A percentile compares a stretch with the other conserved stretches of the same genome.
Evolutionary conservation across 805 yeast species (phyloP).

Genomic region (Komagataella ulmi): DNA sequence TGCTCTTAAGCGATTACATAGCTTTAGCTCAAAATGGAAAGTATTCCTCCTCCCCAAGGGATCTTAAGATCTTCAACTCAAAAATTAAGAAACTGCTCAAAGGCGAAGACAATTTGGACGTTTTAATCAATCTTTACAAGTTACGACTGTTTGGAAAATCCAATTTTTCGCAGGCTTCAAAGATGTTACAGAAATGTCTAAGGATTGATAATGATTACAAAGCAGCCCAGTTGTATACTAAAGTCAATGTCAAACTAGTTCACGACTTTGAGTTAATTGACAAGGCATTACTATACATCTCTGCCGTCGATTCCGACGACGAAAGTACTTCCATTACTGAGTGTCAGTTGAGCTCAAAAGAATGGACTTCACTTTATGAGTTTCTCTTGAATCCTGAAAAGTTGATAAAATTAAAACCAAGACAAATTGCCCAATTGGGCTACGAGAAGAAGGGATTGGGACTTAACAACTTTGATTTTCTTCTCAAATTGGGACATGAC

Average conservation of each 20-base stretch:
- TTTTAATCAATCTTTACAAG: slow-evolving; percentile 13
- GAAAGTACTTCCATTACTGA: slow-evolving; percentile 8
- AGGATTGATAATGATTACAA: slow-evolving; percentile 64
- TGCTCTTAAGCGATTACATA: slow-evolving; percentile 11
- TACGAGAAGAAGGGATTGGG: slow-evolving; percentile 4
- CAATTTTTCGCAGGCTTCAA: slow-evolving; percentile 5
- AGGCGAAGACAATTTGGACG: slow-evolving; percentile 9
- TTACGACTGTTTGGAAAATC: slow-evolving; percentile 14
- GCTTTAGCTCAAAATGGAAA: slow-evolving; percentile 6
- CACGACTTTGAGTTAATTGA: slow-evolving; percentile 25
- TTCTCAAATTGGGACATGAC: slow-evolving; percentile 8
- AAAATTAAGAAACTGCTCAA: slow-evolving; percentile 4
- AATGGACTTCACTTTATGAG: slow-evolving; percentile 23
- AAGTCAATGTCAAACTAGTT: slow-evolving; percentile 33
- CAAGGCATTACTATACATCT: slow-evolving; percentile 28
- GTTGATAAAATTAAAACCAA: slow-evolving; percentile 10
- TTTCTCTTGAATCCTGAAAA: slow-evolving; percentile 14
- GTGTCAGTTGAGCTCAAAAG: slow-evolving; percentile 26
- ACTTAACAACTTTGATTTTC: slow-evolving; percentile 13
- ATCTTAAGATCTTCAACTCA: neutral
- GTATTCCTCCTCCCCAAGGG: neutral
- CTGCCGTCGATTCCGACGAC: slow-evolving; percentile 3
- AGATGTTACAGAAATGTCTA: slow-evolving; percentile 38
- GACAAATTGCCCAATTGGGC: slow-evolving; percentile 5
- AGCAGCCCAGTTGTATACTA: slow-evolving; percentile 42